Conservation (phyloP, 108 stramenopile genomes). For the Nannochloropsis oceanica region DNA sequence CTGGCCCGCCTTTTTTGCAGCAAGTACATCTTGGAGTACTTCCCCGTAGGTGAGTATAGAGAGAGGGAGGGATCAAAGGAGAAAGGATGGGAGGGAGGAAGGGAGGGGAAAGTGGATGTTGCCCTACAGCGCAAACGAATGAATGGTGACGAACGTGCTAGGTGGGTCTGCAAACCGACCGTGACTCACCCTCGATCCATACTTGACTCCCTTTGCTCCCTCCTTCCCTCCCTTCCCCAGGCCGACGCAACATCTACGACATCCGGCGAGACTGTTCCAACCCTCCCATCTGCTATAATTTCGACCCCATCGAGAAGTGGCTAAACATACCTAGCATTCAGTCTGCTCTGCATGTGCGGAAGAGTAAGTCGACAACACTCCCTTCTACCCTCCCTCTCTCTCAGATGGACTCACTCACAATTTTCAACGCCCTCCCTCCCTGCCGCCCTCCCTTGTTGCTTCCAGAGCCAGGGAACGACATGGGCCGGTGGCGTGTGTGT, state of each 20-base stretch:
- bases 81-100: background rate
- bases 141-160: too few species aligned
- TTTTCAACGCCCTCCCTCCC: too few species aligned
- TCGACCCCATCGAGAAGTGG: conserved; percentile 51
- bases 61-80: too few species aligned
- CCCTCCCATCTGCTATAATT: conserved; percentile 82
- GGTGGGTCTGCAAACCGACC: too few species aligned
- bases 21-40: conserved; percentile 1
- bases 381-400: too few species aligned
- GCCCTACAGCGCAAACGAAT: conserved; percentile 68
- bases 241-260: conserved; percentile 87
- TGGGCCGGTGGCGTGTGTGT: conserved; percentile 20
- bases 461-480: background rate
- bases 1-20: background rate
- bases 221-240: background rate
- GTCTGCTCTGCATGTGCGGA: background rate
- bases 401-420: too few species aligned
- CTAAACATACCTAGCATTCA: background rate
- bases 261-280: conserved; percentile 61
- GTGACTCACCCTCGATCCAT: too few species aligned
- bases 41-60: background rate
- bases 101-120: conserved; percentile 18
- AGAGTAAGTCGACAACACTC: background rate
- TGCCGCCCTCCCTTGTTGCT: too few species aligned
- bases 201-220: background rate